Evolutionary conservation across 331 rosid genomes (phyloP), one percentile per base, ranked within the genome.

Genomic region (Spiraea crenata): DNA sequence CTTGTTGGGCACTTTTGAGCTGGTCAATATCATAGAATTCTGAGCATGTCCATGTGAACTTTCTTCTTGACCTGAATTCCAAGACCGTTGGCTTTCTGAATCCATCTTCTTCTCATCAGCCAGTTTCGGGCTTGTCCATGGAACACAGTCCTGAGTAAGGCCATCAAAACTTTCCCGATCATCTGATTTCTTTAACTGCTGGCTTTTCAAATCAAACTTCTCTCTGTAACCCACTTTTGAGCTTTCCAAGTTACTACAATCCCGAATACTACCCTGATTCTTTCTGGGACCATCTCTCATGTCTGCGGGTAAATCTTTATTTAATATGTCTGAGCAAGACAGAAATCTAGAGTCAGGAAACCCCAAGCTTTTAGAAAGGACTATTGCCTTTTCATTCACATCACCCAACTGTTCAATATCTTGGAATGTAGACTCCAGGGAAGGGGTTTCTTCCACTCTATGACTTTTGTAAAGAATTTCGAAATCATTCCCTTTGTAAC

Each of bases 381-480:
- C 51, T 35, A 60, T 70, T 35, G 54, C 73, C 83, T 78, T 85
- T 77, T 75, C 76, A 69, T 76, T 78, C 25, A 35, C 74, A 14
- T 19, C 41, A 19, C 68, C 77, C 73, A 71, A 45, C 31, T 64
- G 66, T 71, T 78, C 67, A 63, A 72, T 72, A 85, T 73, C 86
- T 71, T 72, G 87, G 65, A 75, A 47, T 31, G 82, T 77, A 81
- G 76, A 82, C 75, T 79, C 83, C 46, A 77, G 17, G 9, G 44
- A 57, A 65, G 50, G 70, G 25, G 52, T 48, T 49, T 83, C 65
- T 67, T 73, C 59, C 67, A 34, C 42, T 57, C 65, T 80, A 67
- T 56, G 67, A 60, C 72, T 75, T 80, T 71, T 78, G 69, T 71
- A 79, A 55, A 49, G 72, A 68, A 52, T 63, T 70, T 76, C 79